Base-by-base conservation (phyloP, 1,139 yeast genomes). In the Spencermartinsiella ligniputridi region DNA sequence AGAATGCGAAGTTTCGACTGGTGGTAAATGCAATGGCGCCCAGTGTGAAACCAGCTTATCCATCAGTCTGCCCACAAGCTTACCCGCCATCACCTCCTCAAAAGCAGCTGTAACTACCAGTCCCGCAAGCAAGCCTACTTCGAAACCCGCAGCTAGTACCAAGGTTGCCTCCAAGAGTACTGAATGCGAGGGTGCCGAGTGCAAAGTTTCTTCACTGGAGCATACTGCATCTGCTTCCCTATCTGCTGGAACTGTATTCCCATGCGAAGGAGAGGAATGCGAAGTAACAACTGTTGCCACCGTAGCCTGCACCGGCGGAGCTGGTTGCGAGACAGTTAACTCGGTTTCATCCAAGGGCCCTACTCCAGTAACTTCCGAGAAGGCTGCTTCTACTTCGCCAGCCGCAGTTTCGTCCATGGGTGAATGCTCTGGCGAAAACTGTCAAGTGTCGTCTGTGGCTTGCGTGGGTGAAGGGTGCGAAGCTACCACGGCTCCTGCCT, bases 231-330 rank as follows among this genome's bases (percentile, higher is more conserved):
- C n/a, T n/a, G n/a, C n/a, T n/a, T n/a, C n/a, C n/a, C n/a, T n/a
- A n/a, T n/a, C n/a, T 22, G 25, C 11, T 9, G 32, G 15, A 9
- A 27, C 32, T 27, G 15, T 15, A 11, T 8, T 27, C 15, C 5
- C 32, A 11, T 27, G 32, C n/a, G 32, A 6, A 27, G 32, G 32
- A n/a, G 13, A 27, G n/a, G 32, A 27, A 27, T 27, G 32, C n/a
- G 13, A 8, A 27, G 32, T 27, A 8, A 27, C 32, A 5, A 27
- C 32, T 27, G 32, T 27, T 9, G 8, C 32, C 4, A 27, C 32
- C 4, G 15, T 27, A 5, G 15, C 15, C 12, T 27, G 32, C 15
- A n/a, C 32, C 5, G 32, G 32, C 6, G 32, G 32, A 27, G 8
- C 32, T 6, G 32, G 13, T 11, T 27, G 32, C 32, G 13, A 27